Evolutionary conservation across 2,329 filamentous ascomycete species (phyloP).

Genomic region (Didymella lethalis): DNA sequence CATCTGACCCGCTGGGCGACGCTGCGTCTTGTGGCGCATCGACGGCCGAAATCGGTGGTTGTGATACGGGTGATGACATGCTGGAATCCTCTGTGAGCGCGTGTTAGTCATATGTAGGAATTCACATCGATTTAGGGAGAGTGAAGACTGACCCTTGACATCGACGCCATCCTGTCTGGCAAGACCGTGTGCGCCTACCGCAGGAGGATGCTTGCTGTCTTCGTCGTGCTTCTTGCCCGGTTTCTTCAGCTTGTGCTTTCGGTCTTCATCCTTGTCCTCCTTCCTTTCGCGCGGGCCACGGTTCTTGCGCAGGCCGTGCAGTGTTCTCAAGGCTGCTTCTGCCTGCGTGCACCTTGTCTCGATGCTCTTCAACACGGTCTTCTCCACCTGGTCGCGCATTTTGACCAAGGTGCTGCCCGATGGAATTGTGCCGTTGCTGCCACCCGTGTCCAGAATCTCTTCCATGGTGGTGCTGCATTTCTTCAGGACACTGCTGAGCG

Average conservation of each 20-base stretch:
- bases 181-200: conserved; percentile 69
- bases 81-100: conserved; percentile 45
- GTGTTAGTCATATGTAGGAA: conserved; percentile 18
- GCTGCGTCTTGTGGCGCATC: conserved; percentile 69
- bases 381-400: conserved; percentile 72
- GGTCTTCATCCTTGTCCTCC: conserved; percentile 59
- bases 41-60: conserved; percentile 59
- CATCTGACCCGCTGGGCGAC: conserved; percentile 64
- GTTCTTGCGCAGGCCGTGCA: conserved; percentile 71
- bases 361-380: conserved; percentile 55
- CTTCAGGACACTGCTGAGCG: conserved; percentile 63
- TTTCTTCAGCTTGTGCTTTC: conserved; percentile 58
- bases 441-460: conserved; percentile 71
- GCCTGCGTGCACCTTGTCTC: conserved; percentile 68
- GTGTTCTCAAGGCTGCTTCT: conserved; percentile 75
- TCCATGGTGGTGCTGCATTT: conserved; percentile 69
- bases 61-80: conserved; percentile 52
- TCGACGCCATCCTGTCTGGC: conserved; percentile 70
- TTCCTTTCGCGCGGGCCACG: conserved; percentile 61
- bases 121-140: not conserved
- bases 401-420: conserved; percentile 70
- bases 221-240: conserved; percentile 81
- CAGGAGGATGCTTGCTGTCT: conserved; percentile 67
- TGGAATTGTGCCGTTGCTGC: conserved; percentile 60
- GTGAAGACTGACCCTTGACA: not conserved